Evolutionary conservation across 768 basidiomycete species (phyloP).

Genomic region (Cystofilobasidium capitatum): DNA sequence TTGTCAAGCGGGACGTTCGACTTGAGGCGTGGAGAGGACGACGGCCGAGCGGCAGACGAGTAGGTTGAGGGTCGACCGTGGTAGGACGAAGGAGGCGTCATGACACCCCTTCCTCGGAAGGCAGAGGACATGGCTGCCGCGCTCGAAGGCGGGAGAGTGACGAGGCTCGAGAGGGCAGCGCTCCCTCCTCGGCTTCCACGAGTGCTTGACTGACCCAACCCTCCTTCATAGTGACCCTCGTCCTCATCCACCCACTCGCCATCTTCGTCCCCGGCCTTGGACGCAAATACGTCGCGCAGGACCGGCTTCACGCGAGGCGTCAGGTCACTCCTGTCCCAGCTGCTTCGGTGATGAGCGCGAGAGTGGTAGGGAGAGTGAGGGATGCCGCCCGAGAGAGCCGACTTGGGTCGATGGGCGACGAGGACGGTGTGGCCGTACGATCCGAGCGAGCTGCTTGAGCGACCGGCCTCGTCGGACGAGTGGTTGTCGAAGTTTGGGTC

Average conservation of each 20-base stretch:
- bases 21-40: background rate
- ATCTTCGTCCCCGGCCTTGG: slow-evolving; percentile 31
- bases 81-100: background rate
- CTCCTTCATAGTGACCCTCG: slow-evolving; percentile 37
- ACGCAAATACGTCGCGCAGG: slow-evolving; percentile 39
- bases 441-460: slow-evolving; percentile 22
- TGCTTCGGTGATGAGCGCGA: slow-evolving; percentile 47
- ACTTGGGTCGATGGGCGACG: slow-evolving; percentile 69
- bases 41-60: background rate
- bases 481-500: slow-evolving; percentile 17
- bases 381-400: slow-evolving; percentile 44
- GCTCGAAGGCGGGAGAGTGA: background rate
- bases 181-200: background rate
- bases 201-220: slow-evolving; percentile 35
- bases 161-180: background rate
- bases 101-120: background rate
- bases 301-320: slow-evolving; percentile 29
- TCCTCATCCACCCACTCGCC: slow-evolving; percentile 40
- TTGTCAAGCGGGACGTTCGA: background rate
- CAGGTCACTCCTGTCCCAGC: slow-evolving; percentile 38
- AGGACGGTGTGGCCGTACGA: slow-evolving; percentile 49
- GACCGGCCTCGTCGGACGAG: slow-evolving; percentile 18
- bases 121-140: background rate
- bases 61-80: background rate
- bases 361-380: slow-evolving; percentile 40